phyloP scores from a whole-genome alignment of 2,329 filamentous ascomycete genomes.

The Phoma sp. region DNA sequence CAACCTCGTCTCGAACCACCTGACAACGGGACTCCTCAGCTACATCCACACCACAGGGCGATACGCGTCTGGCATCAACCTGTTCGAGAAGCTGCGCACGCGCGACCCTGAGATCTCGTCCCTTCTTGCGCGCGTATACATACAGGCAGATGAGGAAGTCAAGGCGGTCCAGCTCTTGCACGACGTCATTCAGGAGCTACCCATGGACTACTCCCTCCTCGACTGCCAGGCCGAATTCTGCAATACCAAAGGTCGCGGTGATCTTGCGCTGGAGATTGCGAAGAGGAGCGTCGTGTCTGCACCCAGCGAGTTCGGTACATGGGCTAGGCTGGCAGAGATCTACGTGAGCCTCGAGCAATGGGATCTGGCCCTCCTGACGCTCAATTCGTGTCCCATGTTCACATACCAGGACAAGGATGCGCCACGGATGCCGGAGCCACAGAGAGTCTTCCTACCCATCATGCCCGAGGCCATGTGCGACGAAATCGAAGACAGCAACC shows the following conservation, averaged over 20 bases:
- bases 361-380: constrained; percentile 91
- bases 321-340: constrained; percentile 91
- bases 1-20: constrained; percentile 93
- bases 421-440: constrained; percentile 91
- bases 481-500: constrained; percentile 91
- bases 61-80: constrained; percentile 93
- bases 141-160: constrained; percentile 97
- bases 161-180: constrained; percentile 88
- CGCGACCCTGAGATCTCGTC: constrained; percentile 95
- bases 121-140: constrained; percentile 85
- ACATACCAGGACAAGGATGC: constrained; percentile 99
- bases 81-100: constrained; percentile 93
- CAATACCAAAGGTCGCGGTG: constrained; percentile 83
- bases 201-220: constrained; percentile 97
- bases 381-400: constrained; percentile 99
- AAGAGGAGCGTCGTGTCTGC: constrained; percentile 94
- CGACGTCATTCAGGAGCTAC: constrained; percentile 85
- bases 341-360: constrained; percentile 95
- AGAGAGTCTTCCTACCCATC: constrained; percentile 85
- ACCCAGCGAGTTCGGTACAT: constrained; percentile 95
- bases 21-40: constrained; percentile 89
- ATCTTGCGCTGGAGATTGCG: constrained; percentile 89
- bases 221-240: constrained; percentile 94
- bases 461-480: constrained; percentile 89
- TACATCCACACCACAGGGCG: constrained; percentile 96